phyloP scores from a whole-genome alignment of 2,329 filamentous ascomycete species.

The Colletotrichum sp. region DNA sequence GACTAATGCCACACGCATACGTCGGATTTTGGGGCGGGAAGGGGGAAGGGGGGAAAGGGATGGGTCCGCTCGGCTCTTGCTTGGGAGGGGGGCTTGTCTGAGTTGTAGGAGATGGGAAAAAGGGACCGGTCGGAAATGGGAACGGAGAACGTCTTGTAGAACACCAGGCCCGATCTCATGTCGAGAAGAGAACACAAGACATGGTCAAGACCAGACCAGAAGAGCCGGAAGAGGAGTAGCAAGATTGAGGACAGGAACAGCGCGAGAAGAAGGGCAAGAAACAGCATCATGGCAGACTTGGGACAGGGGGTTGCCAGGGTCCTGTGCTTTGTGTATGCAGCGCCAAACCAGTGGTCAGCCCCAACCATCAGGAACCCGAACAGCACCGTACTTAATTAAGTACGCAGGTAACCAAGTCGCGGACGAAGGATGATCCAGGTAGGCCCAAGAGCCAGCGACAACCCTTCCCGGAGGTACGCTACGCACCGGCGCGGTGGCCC shows the following conservation, averaged over 20 bases:
- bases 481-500: background rate
- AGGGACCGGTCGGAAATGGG: background rate
- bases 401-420: background rate
- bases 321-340: background rate
- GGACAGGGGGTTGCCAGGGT: background rate
- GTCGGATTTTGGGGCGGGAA: background rate
- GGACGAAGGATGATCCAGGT: conserved; percentile 17
- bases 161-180: background rate
- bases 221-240: background rate
- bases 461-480: background rate
- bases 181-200: background rate
- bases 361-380: conserved; percentile 14
- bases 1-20: background rate
- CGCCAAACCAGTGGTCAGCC: background rate
- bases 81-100: background rate
- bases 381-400: background rate
- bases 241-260: background rate
- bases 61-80: background rate
- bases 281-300: background rate
- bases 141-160: background rate
- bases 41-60: background rate
- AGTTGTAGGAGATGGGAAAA: background rate
- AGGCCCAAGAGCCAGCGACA: conserved; percentile 12
- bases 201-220: background rate
- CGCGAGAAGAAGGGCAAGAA: background rate